A percentile compares a stretch with the other conserved stretches of the same genome.
phyloP scores from a whole-genome alignment of 1,139 yeast species.

The Geotrichum europaeum region DNA sequence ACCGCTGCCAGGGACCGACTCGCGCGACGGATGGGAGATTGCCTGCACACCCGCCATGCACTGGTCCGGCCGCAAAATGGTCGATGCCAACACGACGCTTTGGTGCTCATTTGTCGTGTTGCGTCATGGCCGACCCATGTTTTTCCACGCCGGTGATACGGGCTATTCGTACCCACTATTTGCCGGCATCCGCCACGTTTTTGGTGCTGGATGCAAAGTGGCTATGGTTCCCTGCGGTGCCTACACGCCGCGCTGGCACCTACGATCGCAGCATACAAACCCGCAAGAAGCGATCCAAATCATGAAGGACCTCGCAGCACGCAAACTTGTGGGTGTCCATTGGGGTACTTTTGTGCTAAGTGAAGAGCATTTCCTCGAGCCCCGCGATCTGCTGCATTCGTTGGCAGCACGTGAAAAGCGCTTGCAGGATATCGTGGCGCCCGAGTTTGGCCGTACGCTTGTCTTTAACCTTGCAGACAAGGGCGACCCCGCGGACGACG shows the following conservation, averaged over 20 bases:
- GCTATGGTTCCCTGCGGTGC: constrained; percentile 91
- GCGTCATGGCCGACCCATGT: constrained; percentile 58
- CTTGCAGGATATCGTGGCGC: constrained; percentile 42
- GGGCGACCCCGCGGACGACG: constrained; percentile 5
- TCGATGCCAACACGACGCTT: constrained; percentile 71
- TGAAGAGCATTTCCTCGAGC: constrained; percentile 83
- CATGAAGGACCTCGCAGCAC: constrained; percentile 55
- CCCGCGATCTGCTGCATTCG: constrained; percentile 46
- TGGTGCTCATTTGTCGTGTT: constrained; percentile 83
- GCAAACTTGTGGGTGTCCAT: constrained; percentile 76
- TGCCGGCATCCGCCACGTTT: constrained; percentile 52
- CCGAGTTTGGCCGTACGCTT: constrained; percentile 49
- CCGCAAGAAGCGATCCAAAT: constrained; percentile 72
- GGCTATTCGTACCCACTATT: constrained; percentile 77
- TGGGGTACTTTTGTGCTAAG: constrained; percentile 94
- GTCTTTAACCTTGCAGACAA: constrained; percentile 34
- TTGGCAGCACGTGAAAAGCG: constrained; percentile 27
- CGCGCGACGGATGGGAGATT: constrained; percentile 58
- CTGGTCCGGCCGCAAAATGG: constrained; percentile 81
- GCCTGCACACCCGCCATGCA: constrained; percentile 96
- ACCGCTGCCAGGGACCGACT: constrained; percentile 35
- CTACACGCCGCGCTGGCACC: constrained; percentile 93
- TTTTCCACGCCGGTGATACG: constrained; percentile 93
- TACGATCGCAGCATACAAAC: constrained; percentile 78
- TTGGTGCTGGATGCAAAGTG: constrained; percentile 57